Evolutionary conservation across 2,329 filamentous ascomycete genomes (phyloP), one percentile per base, ranked within the genome.

Genomic region (Penicillium sp.): DNA sequence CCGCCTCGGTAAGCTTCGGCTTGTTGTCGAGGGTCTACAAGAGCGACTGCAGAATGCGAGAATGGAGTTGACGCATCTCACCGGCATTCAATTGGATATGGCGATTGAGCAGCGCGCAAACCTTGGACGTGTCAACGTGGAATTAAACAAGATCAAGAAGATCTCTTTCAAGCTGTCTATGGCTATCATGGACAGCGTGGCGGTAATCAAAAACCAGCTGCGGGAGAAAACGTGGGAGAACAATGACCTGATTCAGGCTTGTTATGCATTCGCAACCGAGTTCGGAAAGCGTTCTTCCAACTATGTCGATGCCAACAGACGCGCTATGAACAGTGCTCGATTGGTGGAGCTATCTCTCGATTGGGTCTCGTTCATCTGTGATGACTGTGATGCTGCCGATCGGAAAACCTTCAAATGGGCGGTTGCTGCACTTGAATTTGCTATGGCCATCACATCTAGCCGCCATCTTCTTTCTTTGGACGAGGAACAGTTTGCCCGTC

Each of bases 191-290:
- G 93, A 98, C 74, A 97, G 92, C 71, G 95, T 99, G 45, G 91
- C 96, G 71, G 91, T 91, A 61, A 95, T 99, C 62, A 85, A 92
- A 62, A 87, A 87, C 65, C 93, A 99, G 74, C 92, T 92, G 1
- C 71, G 64, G 47, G 64, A 73, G 50, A 83, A 84, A 56, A 90
- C 89, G 9, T 84, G 93, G 62, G 89, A 95, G 63, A 96, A 93
- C 71, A 92, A 96, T 68, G 95, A 99, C 69, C 85, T 99, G 29
- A 95, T 99, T 62, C 95, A 99, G 74, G 96, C 92, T 5, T 99
- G 93, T 76, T 99, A 98, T 74, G 90, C 96, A 42, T 99, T 98
- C 69, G 95, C 95, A n/a, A 98, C 95, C 0, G 95, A 99, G 73
- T 99, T 99, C 65, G 95, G 95, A 45, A 93, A 97, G 73, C 89